A percentile compares a stretch with the other conserved stretches of the same genome.
Conservation (phyloP, 345 rosid species). For the Combretum micranthum region DNA sequence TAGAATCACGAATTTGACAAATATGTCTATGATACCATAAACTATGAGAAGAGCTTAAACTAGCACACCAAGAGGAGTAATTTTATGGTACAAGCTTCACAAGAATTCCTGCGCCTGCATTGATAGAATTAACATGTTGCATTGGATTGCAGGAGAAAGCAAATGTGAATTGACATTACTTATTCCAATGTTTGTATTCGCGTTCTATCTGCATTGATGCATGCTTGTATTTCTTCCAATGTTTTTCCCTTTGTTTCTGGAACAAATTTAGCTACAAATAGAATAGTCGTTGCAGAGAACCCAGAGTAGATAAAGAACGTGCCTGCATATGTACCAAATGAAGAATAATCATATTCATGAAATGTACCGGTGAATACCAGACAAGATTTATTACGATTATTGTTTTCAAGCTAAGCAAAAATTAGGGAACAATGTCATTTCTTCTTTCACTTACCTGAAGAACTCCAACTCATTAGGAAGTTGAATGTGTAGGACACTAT, state of each 20-base stretch:
- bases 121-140: no score
- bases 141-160: no score
- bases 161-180: not conserved
- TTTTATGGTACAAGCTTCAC: no score
- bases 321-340: slow-evolving; percentile 31
- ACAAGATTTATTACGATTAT: no score
- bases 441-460: slow-evolving; percentile 37
- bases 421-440: no score
- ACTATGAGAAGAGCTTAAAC: no score
- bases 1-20: no score
- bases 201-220: slow-evolving; percentile 36
- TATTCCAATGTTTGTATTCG: slow-evolving; percentile 6
- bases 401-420: no score
- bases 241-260: slow-evolving; percentile 97
- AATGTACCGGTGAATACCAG: no score
- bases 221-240: slow-evolving; percentile 74
- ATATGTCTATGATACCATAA: no score
- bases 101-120: no score
- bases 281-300: slow-evolving; percentile 45
- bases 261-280: slow-evolving; percentile 69
- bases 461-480: slow-evolving; percentile 78
- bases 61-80: no score
- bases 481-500: slow-evolving; percentile 78
- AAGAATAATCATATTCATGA: not conserved
- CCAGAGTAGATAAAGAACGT: slow-evolving; percentile 73